A percentile compares a stretch with the other conserved stretches of the same genome.
Conservation (phyloP, 2,329 filamentous ascomycete species). For the Aspergillus fischeri region DNA sequence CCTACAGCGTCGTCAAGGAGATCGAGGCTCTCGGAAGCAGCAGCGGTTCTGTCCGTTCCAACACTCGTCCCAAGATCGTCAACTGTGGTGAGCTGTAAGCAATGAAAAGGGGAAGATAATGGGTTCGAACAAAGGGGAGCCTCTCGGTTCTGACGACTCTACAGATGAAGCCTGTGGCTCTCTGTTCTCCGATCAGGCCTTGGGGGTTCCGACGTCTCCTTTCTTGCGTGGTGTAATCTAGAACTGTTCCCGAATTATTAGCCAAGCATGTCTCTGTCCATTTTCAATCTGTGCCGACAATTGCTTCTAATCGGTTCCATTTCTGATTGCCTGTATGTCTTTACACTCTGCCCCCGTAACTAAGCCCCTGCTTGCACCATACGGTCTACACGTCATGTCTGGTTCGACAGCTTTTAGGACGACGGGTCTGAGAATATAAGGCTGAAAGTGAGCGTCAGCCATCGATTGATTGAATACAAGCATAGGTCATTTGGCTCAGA, state of each 20-base stretch:
- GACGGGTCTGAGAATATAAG: too few species aligned
- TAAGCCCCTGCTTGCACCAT: too few species aligned
- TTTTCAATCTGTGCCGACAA: neutral
- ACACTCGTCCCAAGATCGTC: conserved; percentile 54
- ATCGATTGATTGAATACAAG: too few species aligned
- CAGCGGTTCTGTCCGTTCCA: conserved; percentile 50
- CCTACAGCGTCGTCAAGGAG: conserved; percentile 53
- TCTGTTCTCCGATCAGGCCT: conserved; percentile 10
- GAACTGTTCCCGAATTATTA: conserved; percentile 21
- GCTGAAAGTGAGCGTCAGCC: too few species aligned
- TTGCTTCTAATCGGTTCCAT: neutral
- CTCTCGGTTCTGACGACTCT: neutral
- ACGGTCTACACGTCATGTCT: too few species aligned
- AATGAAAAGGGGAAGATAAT: neutral
- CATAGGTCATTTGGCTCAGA: too few species aligned
- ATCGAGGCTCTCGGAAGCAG: conserved; percentile 57
- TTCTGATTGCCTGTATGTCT: conserved; percentile 1
- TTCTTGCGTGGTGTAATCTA: conserved; percentile 26
- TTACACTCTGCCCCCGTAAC: neutral
- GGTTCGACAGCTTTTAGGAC: too few species aligned
- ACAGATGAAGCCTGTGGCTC: conserved; percentile 9
- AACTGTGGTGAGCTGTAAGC: conserved; percentile 46
- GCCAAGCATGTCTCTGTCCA: conserved; percentile 6
- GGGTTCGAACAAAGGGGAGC: conserved; percentile 3
- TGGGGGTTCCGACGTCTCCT: conserved; percentile 6